Percentiles rank a stretch among this genome's conserved stretches.
Evolutionary conservation across 2,329 filamentous ascomycete genomes (phyloP).

Genomic region (Pseudovirgaria hyperparasitica): DNA sequence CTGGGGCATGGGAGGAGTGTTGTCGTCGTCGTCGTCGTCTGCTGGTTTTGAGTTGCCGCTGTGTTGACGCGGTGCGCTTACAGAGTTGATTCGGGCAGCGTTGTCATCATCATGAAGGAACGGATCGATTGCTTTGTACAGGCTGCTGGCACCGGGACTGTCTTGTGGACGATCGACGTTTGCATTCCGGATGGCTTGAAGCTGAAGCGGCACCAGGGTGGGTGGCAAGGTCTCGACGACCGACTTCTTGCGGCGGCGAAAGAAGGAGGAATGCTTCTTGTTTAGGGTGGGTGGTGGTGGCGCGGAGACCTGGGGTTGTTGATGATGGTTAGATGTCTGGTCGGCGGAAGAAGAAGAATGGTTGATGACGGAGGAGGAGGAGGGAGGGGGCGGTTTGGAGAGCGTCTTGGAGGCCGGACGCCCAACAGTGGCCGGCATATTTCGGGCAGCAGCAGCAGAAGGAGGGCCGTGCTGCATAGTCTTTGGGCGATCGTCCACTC

Average conservation of each 20-base stretch:
- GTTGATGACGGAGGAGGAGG: conserved; percentile 12
- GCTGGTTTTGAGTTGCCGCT: conserved; percentile 12
- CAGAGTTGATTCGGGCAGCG: no score
- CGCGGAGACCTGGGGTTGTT: conserved; percentile 3
- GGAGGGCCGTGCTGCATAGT: conserved; percentile 10
- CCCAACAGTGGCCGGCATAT: conserved; percentile 13
- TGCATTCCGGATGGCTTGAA: conserved; percentile 20
- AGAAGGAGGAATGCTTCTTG: conserved; percentile 92
- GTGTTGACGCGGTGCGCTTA: no score
- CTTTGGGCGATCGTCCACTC: conserved; percentile 8
- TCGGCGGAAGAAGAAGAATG: not conserved
- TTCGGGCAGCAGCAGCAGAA: conserved; percentile 7
- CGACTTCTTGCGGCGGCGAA: conserved; percentile 86
- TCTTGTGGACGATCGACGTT: conserved; percentile 16
- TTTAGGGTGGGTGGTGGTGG: conserved; percentile 39
- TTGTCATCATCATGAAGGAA: conserved; percentile 41
- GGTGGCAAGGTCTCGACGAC: conserved; percentile 54
- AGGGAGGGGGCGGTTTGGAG: conserved; percentile 24
- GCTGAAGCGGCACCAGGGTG: conserved; percentile 38
- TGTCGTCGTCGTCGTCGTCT: conserved; percentile 17
- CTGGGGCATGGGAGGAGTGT: conserved; percentile 41
- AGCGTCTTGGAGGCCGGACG: conserved; percentile 18
- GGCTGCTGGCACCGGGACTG: conserved; percentile 55
- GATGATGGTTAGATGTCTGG: conserved; percentile 13
- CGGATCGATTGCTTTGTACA: conserved; percentile 77